Percentiles rank a stretch among this genome's conserved stretches.
Conservation (phyloP, 192 early-diverging fungal genomes). For the Gaertneriomyces semiglobifer region DNA sequence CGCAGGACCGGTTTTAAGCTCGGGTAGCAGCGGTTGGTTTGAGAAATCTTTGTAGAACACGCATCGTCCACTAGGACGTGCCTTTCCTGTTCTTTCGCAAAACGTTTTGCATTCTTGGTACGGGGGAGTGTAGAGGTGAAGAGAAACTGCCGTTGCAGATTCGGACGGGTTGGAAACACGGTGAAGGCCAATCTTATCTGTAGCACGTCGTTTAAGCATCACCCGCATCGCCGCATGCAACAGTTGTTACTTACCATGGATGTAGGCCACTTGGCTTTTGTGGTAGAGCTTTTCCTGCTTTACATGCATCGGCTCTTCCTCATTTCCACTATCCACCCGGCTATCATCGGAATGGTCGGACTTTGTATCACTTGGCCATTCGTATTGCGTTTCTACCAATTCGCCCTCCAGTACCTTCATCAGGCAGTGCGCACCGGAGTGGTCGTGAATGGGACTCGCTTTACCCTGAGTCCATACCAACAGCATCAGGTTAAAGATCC, state of each 20-base stretch:
- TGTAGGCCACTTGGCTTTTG: slow-evolving; percentile 75
- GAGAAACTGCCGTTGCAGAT: slow-evolving; percentile 63
- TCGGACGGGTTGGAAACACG: slow-evolving; percentile 66
- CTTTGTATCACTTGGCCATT: slow-evolving; percentile 59
- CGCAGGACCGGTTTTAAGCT: too few relatives aligned
- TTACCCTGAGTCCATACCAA: slow-evolving; percentile 77
- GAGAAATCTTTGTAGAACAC: slow-evolving; percentile 45
- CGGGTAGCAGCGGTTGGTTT: not conserved
- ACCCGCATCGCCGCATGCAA: not conserved
- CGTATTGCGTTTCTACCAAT: slow-evolving; percentile 72
- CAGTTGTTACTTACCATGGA: slow-evolving; percentile 57
- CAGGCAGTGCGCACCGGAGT: slow-evolving; percentile 83
- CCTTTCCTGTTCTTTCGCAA: slow-evolving; percentile 68
- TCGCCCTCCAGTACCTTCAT: slow-evolving; percentile 87
- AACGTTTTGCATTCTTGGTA: slow-evolving; percentile 81
- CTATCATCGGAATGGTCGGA: not conserved
- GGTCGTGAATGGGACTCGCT: slow-evolving; percentile 84
- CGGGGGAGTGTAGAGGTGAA: slow-evolving; percentile 90
- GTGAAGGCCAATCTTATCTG: slow-evolving; percentile 82
- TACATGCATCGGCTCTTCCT: slow-evolving; percentile 13
- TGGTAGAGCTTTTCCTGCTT: slow-evolving; percentile 40
- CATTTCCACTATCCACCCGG: slow-evolving; percentile 12
- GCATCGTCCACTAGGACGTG: slow-evolving; percentile 56
- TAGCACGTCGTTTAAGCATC: slow-evolving; percentile 4
- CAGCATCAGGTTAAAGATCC: slow-evolving; percentile 89